Evolutionary conservation across 129 eudicot species (phyloP).

Genomic region (Chrysanthemum lavandulifolium): DNA sequence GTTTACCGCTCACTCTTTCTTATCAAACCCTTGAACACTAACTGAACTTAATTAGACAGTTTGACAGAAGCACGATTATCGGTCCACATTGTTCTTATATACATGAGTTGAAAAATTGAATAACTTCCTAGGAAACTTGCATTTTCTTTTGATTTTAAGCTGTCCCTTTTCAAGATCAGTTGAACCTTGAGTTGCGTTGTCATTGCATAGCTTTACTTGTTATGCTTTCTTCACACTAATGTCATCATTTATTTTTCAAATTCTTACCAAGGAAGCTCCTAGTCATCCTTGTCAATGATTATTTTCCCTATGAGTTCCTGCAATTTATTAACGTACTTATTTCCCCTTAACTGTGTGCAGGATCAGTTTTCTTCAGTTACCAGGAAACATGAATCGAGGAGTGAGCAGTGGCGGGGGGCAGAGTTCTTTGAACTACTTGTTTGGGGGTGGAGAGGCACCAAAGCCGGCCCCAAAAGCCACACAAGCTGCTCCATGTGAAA

Average conservation of each 20-base stretch:
- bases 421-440: constrained; percentile 61
- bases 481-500: constrained; percentile 34
- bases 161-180: no score
- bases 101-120: no score
- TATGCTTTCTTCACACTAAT: no score
- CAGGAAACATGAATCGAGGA: constrained; percentile 47
- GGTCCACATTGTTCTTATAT: no score
- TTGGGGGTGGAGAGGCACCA: constrained; percentile 57
- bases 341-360: constrained; percentile 6
- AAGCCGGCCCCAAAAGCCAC: constrained; percentile 39
- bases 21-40: no score
- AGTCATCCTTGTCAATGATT: neutral
- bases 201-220: no score
- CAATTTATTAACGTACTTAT: neutral
- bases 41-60: no score
- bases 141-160: no score
- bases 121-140: no score
- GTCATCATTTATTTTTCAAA: neutral
- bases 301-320: neutral
- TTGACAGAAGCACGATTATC: no score
- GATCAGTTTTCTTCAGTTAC: neutral
- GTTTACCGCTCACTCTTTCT: no score
- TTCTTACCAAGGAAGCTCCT: neutral
- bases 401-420: constrained; percentile 65
- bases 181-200: no score